Conservation (phyloP, 306 rosid species). For the Bauhinia variegata region DNA sequence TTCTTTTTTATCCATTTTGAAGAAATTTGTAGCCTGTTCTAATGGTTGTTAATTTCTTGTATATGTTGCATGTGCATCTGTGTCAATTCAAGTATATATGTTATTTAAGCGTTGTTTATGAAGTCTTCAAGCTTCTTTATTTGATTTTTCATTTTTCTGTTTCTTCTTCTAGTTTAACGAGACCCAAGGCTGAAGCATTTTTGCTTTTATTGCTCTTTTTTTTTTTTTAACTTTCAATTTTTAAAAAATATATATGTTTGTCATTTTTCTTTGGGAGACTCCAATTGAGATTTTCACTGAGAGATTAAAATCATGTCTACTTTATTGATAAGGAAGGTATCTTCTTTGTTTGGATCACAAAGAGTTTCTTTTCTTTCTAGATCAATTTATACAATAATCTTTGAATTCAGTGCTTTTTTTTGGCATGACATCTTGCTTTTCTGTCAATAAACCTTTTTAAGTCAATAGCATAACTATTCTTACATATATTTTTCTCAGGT, state of each 20-base stretch:
- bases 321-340: neutral
- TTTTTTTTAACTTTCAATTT: no score
- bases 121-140: neutral
- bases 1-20: constrained; percentile 7
- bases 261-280: constrained; percentile 6
- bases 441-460: constrained; percentile 6
- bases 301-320: neutral
- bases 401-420: neutral
- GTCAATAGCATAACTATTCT: constrained; percentile 10
- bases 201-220: no score
- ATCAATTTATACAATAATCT: neutral
- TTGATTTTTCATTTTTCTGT: no score
- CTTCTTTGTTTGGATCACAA: constrained; percentile 27
- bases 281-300: neutral
- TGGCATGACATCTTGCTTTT: neutral
- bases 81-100: neutral
- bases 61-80: constrained; percentile 2
- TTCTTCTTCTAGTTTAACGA: no score
- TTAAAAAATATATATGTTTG: neutral
- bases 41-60: neutral
- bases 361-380: neutral
- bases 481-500: constrained; percentile 49
- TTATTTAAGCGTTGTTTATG: neutral
- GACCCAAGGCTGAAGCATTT: no score
- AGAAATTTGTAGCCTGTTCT: constrained; percentile 9